Conservation (phyloP, 2,329 filamentous ascomycete genomes). For the Hypoxylon sp. region DNA sequence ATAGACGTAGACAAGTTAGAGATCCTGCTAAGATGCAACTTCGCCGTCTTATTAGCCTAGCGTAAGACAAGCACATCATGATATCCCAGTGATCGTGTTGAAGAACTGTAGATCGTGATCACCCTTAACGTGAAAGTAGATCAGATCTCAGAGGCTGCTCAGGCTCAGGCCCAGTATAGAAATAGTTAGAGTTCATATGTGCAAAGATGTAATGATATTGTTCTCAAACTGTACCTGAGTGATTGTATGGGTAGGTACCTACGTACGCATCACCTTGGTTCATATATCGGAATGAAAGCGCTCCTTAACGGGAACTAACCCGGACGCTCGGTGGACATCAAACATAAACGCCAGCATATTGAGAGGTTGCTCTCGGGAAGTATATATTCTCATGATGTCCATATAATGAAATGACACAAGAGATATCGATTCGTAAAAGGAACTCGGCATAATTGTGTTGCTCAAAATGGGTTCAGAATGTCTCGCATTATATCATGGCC, state of each 20-base stretch:
- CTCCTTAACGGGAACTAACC: neutral
- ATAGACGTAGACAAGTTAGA: neutral
- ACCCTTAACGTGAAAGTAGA: neutral
- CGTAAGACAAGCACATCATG: neutral
- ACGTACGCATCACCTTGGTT: no score
- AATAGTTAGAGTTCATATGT: no score
- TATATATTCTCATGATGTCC: neutral
- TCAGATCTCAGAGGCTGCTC: neutral
- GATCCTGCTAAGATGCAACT: neutral
- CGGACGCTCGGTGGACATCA: neutral
- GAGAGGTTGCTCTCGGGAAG: neutral
- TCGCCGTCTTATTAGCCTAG: neutral
- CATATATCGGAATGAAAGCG: neutral
- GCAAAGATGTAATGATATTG: no score
- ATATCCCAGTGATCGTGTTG: neutral
- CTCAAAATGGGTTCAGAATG: conserved; percentile 2
- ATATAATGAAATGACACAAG: neutral
- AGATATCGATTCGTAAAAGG: neutral
- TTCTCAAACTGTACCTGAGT: no score
- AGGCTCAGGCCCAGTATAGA: neutral
- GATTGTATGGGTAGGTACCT: no score
- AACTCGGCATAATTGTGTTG: neutral
- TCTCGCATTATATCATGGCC: conserved; percentile 46
- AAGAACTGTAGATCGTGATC: neutral
- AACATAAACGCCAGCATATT: no score